Base-by-base conservation (phyloP, 2,329 filamentous ascomycete genomes). In the Stagonosporopsis vannaccii region DNA sequence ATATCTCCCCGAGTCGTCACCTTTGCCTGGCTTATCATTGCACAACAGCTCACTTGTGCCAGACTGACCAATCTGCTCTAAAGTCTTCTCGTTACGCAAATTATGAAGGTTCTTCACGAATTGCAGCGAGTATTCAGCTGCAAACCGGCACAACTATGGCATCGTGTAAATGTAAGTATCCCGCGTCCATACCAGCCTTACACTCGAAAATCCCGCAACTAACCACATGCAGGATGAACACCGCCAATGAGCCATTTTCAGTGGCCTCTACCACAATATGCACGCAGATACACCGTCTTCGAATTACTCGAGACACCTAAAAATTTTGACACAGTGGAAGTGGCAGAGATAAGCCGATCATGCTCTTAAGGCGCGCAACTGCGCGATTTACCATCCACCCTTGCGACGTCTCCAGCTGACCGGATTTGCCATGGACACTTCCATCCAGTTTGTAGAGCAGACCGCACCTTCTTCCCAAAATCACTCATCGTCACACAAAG, bases 161-260 rank as follows among this genome's bases (percentile, higher is more conserved):
- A 22, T 36, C 26, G n/a, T 32, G 17, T 48, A 32, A 30, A 48
- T 48, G 51, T 37, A 13, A 30, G 23, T 30, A 43, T 54, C 43
- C 51, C 36, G 51, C 51, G 30, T 48, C 13, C 32, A 36, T 20
- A 20, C 15, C 28, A 42, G 37, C 37, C 36, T 48, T 19, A 43
- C 12, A 5, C 11, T 42, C 37, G 30, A 47, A 54, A 54, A 54
- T 54, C 51, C 37, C 51, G 37, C 51, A 54, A 30, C 51, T 54
- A 54, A 48, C 51, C 44, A 54, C 17, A 48, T 54, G 35, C 44
- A 47, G 51, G 39, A 23, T 28, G 28, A 54, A 26, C 42, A 37
- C 36, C 44, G 35, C 51, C 51, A 43, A 32, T 54, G 51, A 48
- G 51, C 43, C 28, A 48, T 54, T 48, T 54, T 54, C 43, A 36